Conservation (phyloP, 2,329 filamentous ascomycete species). For the Verticillium nubilum region DNA sequence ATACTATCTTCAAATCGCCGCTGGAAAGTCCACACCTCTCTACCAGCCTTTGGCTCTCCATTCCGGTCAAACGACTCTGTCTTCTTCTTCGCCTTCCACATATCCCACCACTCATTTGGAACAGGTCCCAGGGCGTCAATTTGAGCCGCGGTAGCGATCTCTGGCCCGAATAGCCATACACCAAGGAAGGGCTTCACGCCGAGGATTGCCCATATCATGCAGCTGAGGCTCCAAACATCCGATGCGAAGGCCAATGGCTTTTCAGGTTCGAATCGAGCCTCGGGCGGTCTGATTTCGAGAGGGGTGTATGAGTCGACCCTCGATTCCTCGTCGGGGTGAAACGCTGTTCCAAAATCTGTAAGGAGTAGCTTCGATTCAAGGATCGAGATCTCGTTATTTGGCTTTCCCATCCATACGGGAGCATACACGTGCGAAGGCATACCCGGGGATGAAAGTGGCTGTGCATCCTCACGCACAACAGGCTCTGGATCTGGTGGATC, state of each 20-base stretch:
- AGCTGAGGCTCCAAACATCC: constrained; percentile 34
- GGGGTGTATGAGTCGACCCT: constrained; percentile 22
- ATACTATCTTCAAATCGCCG: constrained; percentile 23
- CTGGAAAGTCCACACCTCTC: constrained; percentile 17
- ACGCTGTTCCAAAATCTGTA: constrained; percentile 30
- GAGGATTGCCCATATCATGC: constrained; percentile 28
- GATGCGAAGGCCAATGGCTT: constrained; percentile 25
- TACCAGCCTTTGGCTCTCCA: constrained; percentile 4
- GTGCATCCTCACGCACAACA: constrained; percentile 11
- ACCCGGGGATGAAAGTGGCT: constrained; percentile 12
- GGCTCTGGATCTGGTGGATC: constrained; percentile 16
- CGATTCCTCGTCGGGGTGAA: constrained; percentile 17
- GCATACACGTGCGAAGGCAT: constrained; percentile 22
- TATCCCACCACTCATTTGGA: constrained; percentile 10
- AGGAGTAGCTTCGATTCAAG: constrained; percentile 16
- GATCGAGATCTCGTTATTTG: constrained; percentile 22
- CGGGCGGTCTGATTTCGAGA: constrained; percentile 23
- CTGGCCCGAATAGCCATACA: constrained; percentile 16
- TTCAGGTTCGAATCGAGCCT: constrained; percentile 26
- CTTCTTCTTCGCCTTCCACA: constrained; percentile 7
- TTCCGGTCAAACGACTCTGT: constrained; percentile 4
- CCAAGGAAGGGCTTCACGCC: constrained; percentile 21
- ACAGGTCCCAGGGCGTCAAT: constrained; percentile 22
- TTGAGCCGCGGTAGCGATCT: constrained; percentile 23
- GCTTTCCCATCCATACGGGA: constrained; percentile 27